Evolutionary conservation across 345 rosid genomes (phyloP).

Genomic region (Kernera saxatilis): DNA sequence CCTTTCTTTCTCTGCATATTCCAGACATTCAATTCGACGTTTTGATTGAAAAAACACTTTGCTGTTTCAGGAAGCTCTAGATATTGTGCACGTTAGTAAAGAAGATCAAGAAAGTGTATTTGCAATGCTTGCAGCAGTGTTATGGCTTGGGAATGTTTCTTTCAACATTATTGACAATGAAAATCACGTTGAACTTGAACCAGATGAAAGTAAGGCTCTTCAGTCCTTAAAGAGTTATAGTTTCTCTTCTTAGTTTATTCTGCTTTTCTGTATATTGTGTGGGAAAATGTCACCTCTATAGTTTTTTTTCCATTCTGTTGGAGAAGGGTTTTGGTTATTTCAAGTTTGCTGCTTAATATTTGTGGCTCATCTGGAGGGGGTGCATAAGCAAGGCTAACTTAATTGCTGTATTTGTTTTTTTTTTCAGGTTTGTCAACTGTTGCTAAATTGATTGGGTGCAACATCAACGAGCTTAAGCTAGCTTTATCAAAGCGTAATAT

Average conservation of each 20-base stretch:
- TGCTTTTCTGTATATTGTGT: not conserved
- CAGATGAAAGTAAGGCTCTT: constrained; percentile 70
- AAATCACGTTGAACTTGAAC: constrained; percentile 75
- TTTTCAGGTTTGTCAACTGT: constrained; percentile 60
- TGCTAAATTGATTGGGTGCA: constrained; percentile 78
- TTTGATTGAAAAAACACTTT: constrained; percentile 7
- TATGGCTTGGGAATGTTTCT: constrained; percentile 89
- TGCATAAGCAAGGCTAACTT: constrained; percentile 10
- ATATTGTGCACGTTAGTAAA: constrained; percentile 82
- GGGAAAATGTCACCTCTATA: not conserved
- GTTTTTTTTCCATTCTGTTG: constrained; percentile 4
- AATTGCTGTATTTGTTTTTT: not conserved
- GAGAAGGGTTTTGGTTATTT: not conserved
- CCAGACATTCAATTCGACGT: not conserved
- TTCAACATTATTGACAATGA: constrained; percentile 76
- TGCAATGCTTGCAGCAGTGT: constrained; percentile 92
- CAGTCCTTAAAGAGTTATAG: not conserved
- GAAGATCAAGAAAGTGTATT: constrained; percentile 95
- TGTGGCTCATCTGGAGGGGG: not conserved
- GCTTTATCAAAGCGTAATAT: constrained; percentile 88
- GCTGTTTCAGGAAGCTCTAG: constrained; percentile 76
- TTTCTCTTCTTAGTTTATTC: not conserved
- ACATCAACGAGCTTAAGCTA: constrained; percentile 51
- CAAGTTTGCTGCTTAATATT: not conserved
- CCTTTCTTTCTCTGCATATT: not conserved